Conservation (phyloP, 2,329 filamentous ascomycete species). For the Ascochyta pisi region DNA sequence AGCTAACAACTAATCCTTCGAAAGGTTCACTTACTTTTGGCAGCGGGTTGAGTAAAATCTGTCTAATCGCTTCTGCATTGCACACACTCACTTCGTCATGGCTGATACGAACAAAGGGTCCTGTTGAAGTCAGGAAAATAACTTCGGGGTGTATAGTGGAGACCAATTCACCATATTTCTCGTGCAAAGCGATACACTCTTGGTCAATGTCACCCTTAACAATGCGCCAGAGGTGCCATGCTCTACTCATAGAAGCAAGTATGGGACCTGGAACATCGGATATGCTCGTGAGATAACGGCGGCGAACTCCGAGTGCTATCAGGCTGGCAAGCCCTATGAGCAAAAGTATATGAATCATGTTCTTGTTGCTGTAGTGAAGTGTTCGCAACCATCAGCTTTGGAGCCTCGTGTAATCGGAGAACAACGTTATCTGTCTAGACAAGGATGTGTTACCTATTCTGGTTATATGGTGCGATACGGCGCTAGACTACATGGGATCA, state of each 20-base stretch:
- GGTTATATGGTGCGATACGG: too few relatives aligned
- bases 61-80: constrained; percentile 51
- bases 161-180: background rate
- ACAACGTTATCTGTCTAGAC: background rate
- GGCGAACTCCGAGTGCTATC: background rate
- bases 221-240: too few relatives aligned
- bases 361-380: background rate
- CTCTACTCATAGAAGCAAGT: background rate
- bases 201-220: background rate
- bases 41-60: constrained; percentile 45
- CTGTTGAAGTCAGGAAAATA: background rate
- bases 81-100: constrained; percentile 55
- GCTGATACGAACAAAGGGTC: constrained; percentile 52
- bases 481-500: too few relatives aligned
- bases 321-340: background rate
- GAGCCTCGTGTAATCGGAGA: too few relatives aligned
- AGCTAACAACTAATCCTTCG: too few relatives aligned
- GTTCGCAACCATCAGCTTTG: too few relatives aligned
- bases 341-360: background rate
- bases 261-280: background rate
- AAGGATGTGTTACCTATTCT: too few relatives aligned
- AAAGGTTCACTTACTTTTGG: constrained; percentile 34
- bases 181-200: constrained; percentile 2
- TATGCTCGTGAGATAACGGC: background rate
- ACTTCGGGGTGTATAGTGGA: too few relatives aligned